Base-by-base conservation (phyloP, 805 yeast genomes). In the Metschnikowia matae region DNA sequence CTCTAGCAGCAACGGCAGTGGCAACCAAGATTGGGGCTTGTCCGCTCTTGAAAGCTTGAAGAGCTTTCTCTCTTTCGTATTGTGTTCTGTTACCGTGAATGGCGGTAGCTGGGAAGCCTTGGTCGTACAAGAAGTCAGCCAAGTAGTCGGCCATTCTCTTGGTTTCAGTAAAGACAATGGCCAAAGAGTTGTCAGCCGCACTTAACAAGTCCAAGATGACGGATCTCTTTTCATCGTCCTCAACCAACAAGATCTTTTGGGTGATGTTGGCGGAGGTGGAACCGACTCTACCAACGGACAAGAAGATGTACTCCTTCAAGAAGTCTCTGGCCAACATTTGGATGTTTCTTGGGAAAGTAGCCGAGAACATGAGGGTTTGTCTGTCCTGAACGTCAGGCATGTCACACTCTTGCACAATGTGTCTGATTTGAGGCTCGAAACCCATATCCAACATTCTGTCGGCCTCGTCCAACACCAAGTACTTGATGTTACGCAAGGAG, bases 401-500 rank as follows among this genome's bases (percentile, higher is more conserved):
- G 71, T 90, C 98, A 79, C 95, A 91, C 60, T 87, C 96, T 74
- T 92, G 95, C 55, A 94, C 99, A 66, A 94, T 92, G 71, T 90
- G 87, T 82, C 99, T 89, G 69, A 94, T 94, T 81, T 94, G 99
- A 59, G 97, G 97, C 79, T 94, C 99, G 78, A 94, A 94, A 82
- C 99, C 99, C 98, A 94, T 94, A 83, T 94, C 99, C 77, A 94
- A 84, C 99, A 94, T 94, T 80, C 99, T 89, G 77, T 94, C 99
- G 67, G 99, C 99, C 81, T 92, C 99, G 75, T 92, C 99, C 61
- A 94, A 81, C 48, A 94, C 97, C 70, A 94, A 82, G 74, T 89
- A 94, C 71, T 87, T 89, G 74, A 92, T 89, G 74, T 88, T 89
- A 58, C 82, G 79, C 66, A 94, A 80, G 41, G 97, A 90, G 62